Percentiles rank a stretch among this genome's conserved stretches.
These are phyloP conservation scores for Chaetomiaceae sp. DNA, from an alignment of 2,329 filamentous ascomycete genomes.

Conservation along the genomic window DNA sequence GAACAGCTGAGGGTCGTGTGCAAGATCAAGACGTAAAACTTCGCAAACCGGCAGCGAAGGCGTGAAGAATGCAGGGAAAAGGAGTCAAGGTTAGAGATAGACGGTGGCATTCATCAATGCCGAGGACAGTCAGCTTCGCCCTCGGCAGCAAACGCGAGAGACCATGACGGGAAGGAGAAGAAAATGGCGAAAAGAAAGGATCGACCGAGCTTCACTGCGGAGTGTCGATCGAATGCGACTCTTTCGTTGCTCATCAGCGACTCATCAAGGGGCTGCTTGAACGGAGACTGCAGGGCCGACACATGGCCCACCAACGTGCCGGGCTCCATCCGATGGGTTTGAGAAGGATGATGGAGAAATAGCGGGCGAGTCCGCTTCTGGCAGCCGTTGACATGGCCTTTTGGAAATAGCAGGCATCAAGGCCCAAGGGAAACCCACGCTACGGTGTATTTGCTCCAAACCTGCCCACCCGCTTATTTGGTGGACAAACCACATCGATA, in stretches of 20 bases:
- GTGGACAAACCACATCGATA: too few species aligned
- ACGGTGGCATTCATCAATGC: too few species aligned
- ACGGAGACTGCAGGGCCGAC: neutral
- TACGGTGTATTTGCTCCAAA: neutral
- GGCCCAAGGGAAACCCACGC: neutral
- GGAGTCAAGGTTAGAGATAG: too few species aligned
- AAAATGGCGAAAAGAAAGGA: slow-evolving; percentile 7
- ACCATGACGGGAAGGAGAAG: neutral
- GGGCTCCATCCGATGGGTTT: neutral
- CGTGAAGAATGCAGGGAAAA: neutral
- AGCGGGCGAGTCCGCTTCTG: neutral
- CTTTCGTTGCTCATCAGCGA: neutral
- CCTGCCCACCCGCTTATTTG: too few species aligned
- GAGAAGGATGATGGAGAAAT: neutral
- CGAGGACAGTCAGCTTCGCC: slow-evolving; percentile 1
- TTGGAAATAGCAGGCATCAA: neutral
- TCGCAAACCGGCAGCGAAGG: neutral
- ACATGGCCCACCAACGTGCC: neutral
- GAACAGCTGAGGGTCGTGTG: too few species aligned
- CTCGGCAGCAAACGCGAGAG: neutral
- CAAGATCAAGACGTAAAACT: neutral
- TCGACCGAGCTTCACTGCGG: slow-evolving; percentile 4
- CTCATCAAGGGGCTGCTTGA: slow-evolving; percentile 4
- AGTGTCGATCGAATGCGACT: slow-evolving; percentile 17
- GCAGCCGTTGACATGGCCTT: neutral